These are phyloP conservation scores for Ophiosphaerella herpotricha DNA, from an alignment of 2,329 filamentous ascomycete genomes.

Conservation along the genomic window DNA sequence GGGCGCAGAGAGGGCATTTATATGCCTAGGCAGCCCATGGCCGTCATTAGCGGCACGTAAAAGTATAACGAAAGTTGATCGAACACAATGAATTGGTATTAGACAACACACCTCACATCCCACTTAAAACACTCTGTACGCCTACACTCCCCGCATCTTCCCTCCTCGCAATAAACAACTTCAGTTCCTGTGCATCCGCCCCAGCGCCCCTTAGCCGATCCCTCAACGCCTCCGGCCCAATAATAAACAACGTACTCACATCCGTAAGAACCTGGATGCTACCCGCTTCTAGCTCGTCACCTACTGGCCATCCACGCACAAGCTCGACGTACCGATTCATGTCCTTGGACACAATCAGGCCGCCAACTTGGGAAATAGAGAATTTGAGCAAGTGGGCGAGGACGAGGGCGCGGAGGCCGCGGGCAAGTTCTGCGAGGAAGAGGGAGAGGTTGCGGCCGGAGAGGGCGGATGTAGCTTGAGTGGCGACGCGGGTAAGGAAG, in stretches of 20 bases:
- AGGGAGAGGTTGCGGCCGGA: slow-evolving; percentile 82
- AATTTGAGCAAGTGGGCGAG: slow-evolving; percentile 96
- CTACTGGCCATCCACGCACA: slow-evolving; percentile 76
- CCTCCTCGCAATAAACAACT: slow-evolving; percentile 80
- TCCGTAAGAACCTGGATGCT: slow-evolving; percentile 85
- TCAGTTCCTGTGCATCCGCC: slow-evolving; percentile 63
- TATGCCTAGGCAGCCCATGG: too few species aligned
- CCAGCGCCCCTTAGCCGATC: slow-evolving; percentile 54
- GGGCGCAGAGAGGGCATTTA: too few species aligned
- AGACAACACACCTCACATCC: slow-evolving; percentile 12
- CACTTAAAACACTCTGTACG: slow-evolving; percentile 79
- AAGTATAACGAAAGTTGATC: too few species aligned
- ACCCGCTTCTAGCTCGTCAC: slow-evolving; percentile 58
- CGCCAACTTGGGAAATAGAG: slow-evolving; percentile 88
- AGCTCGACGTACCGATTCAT: slow-evolving; percentile 91
- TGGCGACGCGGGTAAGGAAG: slow-evolving; percentile 74
- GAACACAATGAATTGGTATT: background rate
- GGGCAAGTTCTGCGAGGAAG: slow-evolving; percentile 81
- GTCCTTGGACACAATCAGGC: slow-evolving; percentile 94
- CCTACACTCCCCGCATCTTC: slow-evolving; percentile 82
- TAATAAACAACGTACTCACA: slow-evolving; percentile 94
- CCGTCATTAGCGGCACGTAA: too few species aligned
- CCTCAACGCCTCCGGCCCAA: slow-evolving; percentile 65
- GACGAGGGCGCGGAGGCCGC: slow-evolving; percentile 76
- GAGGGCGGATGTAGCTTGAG: slow-evolving; percentile 68